These are phyloP conservation scores for Calonectria pauciramosa DNA, from an alignment of 2,329 filamentous ascomycete genomes.

Conservation along the genomic window DNA sequence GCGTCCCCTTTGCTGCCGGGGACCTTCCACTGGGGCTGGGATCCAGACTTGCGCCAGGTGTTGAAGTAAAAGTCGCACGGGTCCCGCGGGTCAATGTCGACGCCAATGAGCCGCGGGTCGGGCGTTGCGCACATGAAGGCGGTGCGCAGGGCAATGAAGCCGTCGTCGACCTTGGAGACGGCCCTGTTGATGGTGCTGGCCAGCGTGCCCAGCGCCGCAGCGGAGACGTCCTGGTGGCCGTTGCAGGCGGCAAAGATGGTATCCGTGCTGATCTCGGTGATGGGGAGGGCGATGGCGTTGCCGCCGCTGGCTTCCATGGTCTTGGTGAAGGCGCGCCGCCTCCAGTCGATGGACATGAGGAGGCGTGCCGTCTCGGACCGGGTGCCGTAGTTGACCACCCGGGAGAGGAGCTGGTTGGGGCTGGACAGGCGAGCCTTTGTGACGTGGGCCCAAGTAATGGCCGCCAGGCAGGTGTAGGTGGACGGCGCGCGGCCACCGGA, in stretches of 20 bases:
- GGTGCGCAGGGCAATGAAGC: not conserved
- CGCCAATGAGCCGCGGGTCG: not conserved
- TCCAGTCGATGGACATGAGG: slow-evolving; percentile 4
- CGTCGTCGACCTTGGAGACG: not conserved
- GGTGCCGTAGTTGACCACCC: not conserved
- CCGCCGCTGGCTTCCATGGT: not conserved
- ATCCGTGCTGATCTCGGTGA: not conserved
- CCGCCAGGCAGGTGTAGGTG: not conserved
- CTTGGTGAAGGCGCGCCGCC: not conserved
- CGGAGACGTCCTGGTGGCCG: not conserved
- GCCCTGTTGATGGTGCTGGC: not conserved
- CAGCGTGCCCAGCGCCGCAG: not conserved
- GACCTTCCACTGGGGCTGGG: not conserved
- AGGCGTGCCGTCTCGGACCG: not conserved
- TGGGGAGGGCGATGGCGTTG: not conserved
- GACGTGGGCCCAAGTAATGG: slow-evolving; percentile 7
- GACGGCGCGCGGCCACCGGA: not conserved
- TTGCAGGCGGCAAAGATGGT: not conserved
- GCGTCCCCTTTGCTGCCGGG: not conserved
- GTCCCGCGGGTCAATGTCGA: slow-evolving; percentile 9
- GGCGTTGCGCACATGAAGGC: not conserved
- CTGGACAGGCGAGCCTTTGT: not conserved
- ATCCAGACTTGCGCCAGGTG: slow-evolving; percentile 5
- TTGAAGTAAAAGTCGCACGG: slow-evolving; percentile 14
- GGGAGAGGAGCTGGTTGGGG: not conserved